Conservation (phyloP, 306 rosid species). For the Cucumis hystrix region DNA sequence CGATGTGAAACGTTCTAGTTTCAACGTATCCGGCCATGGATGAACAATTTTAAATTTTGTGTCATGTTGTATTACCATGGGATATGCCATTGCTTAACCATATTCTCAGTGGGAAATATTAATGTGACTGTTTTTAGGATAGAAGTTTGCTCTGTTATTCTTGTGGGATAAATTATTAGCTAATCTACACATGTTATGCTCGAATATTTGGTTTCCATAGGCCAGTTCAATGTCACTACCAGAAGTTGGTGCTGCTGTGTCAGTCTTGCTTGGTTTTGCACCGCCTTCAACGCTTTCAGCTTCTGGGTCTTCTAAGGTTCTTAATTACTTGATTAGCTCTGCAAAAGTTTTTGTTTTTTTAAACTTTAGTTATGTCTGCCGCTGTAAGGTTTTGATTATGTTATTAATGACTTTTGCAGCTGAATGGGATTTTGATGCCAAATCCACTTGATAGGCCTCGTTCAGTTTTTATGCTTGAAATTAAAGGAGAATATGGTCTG, state of each 20-base stretch:
- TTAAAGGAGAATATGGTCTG: conserved; percentile 57
- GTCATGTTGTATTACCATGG: not conserved
- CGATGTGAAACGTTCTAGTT: not conserved
- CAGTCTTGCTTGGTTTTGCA: conserved; percentile 79
- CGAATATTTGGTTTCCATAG: conserved; percentile 28
- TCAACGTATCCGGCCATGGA: not conserved
- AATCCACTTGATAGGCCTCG: conserved; percentile 90
- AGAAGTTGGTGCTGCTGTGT: conserved; percentile 70
- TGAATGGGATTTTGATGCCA: conserved; percentile 66
- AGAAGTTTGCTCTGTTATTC: not conserved
- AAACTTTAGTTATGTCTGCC: not conserved
- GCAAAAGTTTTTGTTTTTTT: not conserved
- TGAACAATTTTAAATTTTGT: not conserved
- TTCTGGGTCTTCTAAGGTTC: conserved; percentile 73
- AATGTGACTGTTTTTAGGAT: not conserved
- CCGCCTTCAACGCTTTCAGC: conserved; percentile 62
- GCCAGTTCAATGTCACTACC: conserved; percentile 35
- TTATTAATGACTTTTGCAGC: conserved; percentile 35
- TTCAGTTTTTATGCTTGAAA: conserved; percentile 67
- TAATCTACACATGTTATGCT: not conserved
- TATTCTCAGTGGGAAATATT: not conserved
- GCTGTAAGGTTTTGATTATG: conserved; percentile 8
- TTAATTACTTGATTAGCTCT: conserved; percentile 7
- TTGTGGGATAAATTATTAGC: not conserved
- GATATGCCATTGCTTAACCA: not conserved